Evolutionary conservation across 345 rosid species (phyloP), one percentile per base, ranked within the genome.

Genomic region (Eucalyptus coolabah): DNA sequence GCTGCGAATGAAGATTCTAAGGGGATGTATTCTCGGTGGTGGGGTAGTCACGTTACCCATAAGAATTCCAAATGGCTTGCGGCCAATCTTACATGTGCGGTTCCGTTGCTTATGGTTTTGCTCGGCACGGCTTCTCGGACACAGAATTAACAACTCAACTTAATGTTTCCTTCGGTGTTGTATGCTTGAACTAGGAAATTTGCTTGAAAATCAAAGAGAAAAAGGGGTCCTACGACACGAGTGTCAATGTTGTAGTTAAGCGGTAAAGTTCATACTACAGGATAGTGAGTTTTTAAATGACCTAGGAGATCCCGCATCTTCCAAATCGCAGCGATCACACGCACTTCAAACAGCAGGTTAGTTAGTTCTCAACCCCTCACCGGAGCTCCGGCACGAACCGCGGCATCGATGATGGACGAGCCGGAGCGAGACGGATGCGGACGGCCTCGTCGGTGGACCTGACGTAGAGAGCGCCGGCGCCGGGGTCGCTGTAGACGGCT

Each of bases 1-100:
- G 56, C 88, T 32, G 90, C 88, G 32, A 89, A 89, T 12, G 93
- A 93, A 4, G 95, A 94, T 92, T 90, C 94, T 28, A 95, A 92
- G 90, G 93, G 95, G 87, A 95, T 87, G 92, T 97, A 97, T 87
- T 97, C 99, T 49, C 96, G 99, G 99, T 98, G 99, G 99, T 98
- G 99, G 99, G 96, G 96, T 92, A 97, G 99, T 95, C 99, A 98
- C 92, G 95, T 94, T 50, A 95, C 95, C 93, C 99, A 98, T 18
- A 97, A 96, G 92, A 97, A 96, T 92, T 98, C 99, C 12, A 98
- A 95, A 95, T 98, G 99, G 99, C 99, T 98, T 82, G 94, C 94
- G 92, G 98, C 95, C 89, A 97, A 97, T 95, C 98, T 98, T 88
- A 94, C 99, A 90, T 98, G 99, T 98, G 93, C 28, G 85, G 81